phyloP scores from a whole-genome alignment of 2,329 filamentous ascomycete genomes.

The Elsinoe arachidis region DNA sequence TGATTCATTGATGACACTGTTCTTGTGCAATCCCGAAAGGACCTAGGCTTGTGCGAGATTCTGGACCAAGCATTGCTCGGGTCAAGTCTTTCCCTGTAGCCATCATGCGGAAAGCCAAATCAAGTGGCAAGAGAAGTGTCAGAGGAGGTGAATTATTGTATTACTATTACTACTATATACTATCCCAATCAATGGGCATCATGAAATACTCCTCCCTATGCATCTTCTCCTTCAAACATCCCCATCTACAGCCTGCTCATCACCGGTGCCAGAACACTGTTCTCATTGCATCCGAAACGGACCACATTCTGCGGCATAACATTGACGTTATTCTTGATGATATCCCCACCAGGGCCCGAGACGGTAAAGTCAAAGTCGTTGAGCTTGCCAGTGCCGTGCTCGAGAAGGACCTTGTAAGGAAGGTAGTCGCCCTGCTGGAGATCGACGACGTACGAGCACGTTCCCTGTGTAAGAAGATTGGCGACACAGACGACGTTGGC shows the following conservation, averaged over 20 bases:
- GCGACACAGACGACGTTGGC: constrained; percentile 7
- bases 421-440: constrained; percentile 10
- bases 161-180: constrained; percentile 9
- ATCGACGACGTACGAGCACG: constrained; percentile 5
- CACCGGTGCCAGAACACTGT: background rate
- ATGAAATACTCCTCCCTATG: background rate
- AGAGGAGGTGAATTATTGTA: background rate
- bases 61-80: too few species aligned
- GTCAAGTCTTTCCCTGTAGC: too few species aligned
- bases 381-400: constrained; percentile 7
- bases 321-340: constrained; percentile 5
- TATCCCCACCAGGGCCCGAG: constrained; percentile 1
- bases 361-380: constrained; percentile 8
- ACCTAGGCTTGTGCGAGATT: too few species aligned
- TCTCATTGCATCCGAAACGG: background rate
- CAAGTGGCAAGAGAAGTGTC: background rate
- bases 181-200: background rate
- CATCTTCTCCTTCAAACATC: background rate
- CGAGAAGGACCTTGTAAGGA: constrained; percentile 6
- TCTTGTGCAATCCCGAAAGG: too few species aligned
- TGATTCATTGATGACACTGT: too few species aligned
- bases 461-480: background rate
- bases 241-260: background rate
- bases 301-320: constrained; percentile 7
- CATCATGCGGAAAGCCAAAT: too few species aligned